Conservation (phyloP, 2,329 filamentous ascomycete genomes). For the Pseudogymnoascus sp. region DNA sequence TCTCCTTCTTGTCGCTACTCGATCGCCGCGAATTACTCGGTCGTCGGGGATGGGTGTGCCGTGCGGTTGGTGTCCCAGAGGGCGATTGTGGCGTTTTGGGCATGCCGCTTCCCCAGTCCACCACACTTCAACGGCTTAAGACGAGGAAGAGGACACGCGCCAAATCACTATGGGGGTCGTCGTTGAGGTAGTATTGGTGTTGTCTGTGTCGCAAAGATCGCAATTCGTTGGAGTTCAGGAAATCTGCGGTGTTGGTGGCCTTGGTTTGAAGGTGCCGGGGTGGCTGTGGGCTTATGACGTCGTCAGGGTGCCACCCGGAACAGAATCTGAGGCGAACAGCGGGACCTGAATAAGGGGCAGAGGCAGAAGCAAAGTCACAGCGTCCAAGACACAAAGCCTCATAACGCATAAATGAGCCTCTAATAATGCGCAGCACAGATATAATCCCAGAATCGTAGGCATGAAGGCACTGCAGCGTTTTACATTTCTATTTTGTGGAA, state of each 20-base stretch:
- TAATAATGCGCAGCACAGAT: neutral
- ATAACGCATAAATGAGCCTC: neutral
- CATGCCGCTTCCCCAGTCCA: conserved; percentile 23
- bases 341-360: conserved; percentile 8
- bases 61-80: conserved; percentile 26
- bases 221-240: conserved; percentile 9
- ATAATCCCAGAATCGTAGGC: neutral
- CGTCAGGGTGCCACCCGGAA: conserved; percentile 10
- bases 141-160: neutral
- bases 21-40: conserved; percentile 20
- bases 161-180: neutral
- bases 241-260: conserved; percentile 9
- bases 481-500: neutral
- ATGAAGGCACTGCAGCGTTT: neutral
- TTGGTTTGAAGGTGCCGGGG: conserved; percentile 7
- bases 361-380: neutral
- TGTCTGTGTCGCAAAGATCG: neutral
- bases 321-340: conserved; percentile 9
- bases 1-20: conserved; percentile 24
- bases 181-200: conserved; percentile 1
- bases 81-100: conserved; percentile 27
- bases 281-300: conserved; percentile 12
- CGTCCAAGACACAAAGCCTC: neutral
- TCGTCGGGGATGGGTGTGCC: conserved; percentile 19
- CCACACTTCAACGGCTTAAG: conserved; percentile 10